A percentile compares a stretch with the other conserved stretches of the same genome.
phyloP scores from a whole-genome alignment of 2,329 filamentous ascomycete genomes.

The Claviceps digitariae region DNA sequence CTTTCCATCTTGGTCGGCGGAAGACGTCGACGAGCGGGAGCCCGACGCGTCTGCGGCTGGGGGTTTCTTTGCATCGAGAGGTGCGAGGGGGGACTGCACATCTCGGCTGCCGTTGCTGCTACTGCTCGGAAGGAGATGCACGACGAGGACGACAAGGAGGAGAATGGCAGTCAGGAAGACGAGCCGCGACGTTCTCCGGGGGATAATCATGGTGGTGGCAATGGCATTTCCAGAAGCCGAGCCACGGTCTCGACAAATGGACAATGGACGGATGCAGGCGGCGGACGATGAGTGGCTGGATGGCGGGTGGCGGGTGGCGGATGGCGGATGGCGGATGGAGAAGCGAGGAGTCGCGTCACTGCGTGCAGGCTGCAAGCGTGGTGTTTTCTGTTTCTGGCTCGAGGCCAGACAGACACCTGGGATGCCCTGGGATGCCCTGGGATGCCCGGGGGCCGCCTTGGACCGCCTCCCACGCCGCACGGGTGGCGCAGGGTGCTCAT shows the following conservation, averaged over 20 bases:
- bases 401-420: too few relatives aligned
- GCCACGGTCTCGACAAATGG: background rate
- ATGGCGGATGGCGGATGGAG: background rate
- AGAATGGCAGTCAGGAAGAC: slow-evolving; percentile 10
- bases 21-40: too few relatives aligned
- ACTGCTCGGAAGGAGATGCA: slow-evolving; percentile 10
- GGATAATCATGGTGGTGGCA: slow-evolving; percentile 12
- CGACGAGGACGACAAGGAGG: slow-evolving; percentile 11
- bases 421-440: too few relatives aligned
- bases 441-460: too few relatives aligned
- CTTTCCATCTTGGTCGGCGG: background rate
- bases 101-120: too few relatives aligned
- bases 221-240: slow-evolving; percentile 2
- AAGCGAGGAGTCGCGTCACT: background rate
- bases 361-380: too few relatives aligned
- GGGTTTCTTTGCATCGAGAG: background rate
- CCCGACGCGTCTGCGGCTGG: background rate
- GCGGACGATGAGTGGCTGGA: background rate
- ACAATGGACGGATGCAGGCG: background rate
- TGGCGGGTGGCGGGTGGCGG: background rate
- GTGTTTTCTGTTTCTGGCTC: too few relatives aligned
- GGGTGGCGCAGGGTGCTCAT: too few relatives aligned
- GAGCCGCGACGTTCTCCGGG: slow-evolving; percentile 12
- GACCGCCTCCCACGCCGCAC: too few relatives aligned
- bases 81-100: slow-evolving; percentile 1